A percentile compares a stretch with the other conserved stretches of the same genome.
phyloP scores from a whole-genome alignment of 2,329 filamentous ascomycete genomes.

The Amauroascus niger region DNA sequence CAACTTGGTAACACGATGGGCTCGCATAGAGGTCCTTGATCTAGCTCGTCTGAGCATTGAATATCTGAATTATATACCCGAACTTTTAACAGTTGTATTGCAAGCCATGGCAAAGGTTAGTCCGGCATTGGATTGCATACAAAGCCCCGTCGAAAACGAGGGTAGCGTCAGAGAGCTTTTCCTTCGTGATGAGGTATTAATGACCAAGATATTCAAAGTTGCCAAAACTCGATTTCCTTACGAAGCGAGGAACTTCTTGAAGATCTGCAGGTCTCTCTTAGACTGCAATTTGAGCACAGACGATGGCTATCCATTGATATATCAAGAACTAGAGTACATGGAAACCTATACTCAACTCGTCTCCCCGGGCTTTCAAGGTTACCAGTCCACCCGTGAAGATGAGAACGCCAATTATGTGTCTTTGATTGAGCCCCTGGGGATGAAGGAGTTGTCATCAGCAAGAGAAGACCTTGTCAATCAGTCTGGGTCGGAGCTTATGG shows the following conservation, averaged over 20 bases:
- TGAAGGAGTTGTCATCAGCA: conserved; percentile 28
- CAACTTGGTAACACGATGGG: conserved; percentile 49
- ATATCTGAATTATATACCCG: conserved; percentile 61
- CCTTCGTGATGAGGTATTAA: conserved; percentile 48
- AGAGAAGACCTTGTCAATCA: not conserved
- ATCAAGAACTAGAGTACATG: conserved; percentile 58
- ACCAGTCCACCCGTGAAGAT: conserved; percentile 71
- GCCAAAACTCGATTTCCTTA: conserved; percentile 73
- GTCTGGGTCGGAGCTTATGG: conserved; percentile 22
- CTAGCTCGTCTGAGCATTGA: conserved; percentile 58
- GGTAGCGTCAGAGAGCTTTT: conserved; percentile 43
- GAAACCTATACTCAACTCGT: conserved; percentile 68
- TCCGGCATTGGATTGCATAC: conserved; percentile 18
- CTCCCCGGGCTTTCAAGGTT: conserved; percentile 61
- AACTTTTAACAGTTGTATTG: conserved; percentile 58
- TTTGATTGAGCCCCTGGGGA: conserved; percentile 49
- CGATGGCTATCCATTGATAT: conserved; percentile 45
- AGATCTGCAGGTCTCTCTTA: conserved; percentile 57
- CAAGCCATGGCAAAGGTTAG: conserved; percentile 48
- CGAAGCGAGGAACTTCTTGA: conserved; percentile 70
- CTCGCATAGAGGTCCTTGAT: conserved; percentile 58
- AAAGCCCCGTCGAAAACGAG: conserved; percentile 16
- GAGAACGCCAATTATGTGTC: conserved; percentile 72
- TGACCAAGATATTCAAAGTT: conserved; percentile 53
- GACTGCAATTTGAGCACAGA: conserved; percentile 37